Conservation (phyloP, 495 filamentous ascomycete species). For the Articulospora tetracladia region DNA sequence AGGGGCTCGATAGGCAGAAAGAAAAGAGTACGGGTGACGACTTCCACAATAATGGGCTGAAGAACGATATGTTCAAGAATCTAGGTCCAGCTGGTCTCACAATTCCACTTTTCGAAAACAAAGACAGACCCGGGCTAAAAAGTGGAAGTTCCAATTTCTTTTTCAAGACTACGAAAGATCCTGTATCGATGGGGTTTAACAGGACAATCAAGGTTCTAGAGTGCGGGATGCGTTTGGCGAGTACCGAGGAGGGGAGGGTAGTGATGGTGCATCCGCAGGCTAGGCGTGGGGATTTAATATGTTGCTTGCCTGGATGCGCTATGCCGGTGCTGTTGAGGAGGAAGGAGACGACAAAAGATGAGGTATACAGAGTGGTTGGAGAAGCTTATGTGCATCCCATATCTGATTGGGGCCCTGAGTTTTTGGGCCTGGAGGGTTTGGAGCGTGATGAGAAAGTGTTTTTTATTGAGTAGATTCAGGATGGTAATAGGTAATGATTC, state of each 20-base stretch:
- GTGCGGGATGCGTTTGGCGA: neutral
- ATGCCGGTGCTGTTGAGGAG: conserved; percentile 19
- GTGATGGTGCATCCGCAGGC: neutral
- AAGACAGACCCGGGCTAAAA: too few relatives aligned
- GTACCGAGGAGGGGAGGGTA: neutral
- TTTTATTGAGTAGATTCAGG: too few relatives aligned
- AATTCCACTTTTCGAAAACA: too few relatives aligned
- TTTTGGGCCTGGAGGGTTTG: too few relatives aligned
- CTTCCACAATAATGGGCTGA: neutral
- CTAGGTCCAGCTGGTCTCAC: neutral
- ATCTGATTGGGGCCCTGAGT: too few relatives aligned
- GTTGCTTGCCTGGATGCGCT: conserved; percentile 19
- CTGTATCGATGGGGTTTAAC: too few relatives aligned
- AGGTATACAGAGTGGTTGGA: conserved; percentile 10
- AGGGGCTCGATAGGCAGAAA: neutral
- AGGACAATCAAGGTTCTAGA: too few relatives aligned
- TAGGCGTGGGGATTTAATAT: conserved; percentile 14
- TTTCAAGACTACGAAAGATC: too few relatives aligned
- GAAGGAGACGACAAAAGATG: neutral
- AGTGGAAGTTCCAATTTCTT: too few relatives aligned
- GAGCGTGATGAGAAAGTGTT: too few relatives aligned
- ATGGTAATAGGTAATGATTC: too few relatives aligned
- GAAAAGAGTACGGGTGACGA: neutral
- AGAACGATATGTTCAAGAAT: neutral
- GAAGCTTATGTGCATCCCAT: conserved; percentile 14